Conservation (phyloP, 805 yeast genomes). For the Babjeviella inositovora region DNA sequence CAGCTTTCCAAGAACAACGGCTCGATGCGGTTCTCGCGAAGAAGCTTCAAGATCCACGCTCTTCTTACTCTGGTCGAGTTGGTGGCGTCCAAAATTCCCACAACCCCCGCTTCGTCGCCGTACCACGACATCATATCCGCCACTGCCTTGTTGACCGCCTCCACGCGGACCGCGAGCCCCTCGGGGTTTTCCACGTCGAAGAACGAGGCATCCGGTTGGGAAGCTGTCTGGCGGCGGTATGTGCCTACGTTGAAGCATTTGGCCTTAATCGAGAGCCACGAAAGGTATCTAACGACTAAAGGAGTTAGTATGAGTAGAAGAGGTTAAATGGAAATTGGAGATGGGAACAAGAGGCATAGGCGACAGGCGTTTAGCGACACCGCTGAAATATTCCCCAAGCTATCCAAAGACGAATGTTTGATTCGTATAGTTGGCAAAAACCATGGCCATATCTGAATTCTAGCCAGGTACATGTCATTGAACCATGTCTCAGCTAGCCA, state of each 20-base stretch:
- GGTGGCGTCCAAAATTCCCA: conserved; percentile 89
- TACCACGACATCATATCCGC: conserved; percentile 82
- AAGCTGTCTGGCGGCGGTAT: conserved; percentile 53
- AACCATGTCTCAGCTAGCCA: too few species aligned
- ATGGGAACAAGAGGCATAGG: too few species aligned
- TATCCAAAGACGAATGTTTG: too few species aligned
- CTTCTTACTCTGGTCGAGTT: conserved; percentile 71
- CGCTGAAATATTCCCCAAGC: too few species aligned
- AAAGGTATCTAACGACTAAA: conserved; percentile 63
- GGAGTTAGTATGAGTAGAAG: conserved; percentile 1
- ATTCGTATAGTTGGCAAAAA: too few species aligned
- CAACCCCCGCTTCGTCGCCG: conserved; percentile 62
- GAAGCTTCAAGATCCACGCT: conserved; percentile 39
- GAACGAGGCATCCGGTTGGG: conserved; percentile 61
- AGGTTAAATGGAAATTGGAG: not conserved
- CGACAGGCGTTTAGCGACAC: too few species aligned
- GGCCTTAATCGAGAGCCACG: conserved; percentile 83
- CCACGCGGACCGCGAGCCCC: conserved; percentile 44
- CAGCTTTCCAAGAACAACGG: conserved; percentile 88
- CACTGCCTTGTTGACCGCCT: conserved; percentile 61
- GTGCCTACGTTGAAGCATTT: conserved; percentile 82
- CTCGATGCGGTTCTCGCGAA: conserved; percentile 54
- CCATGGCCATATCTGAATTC: too few species aligned
- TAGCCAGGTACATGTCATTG: too few species aligned
- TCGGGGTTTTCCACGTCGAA: conserved; percentile 53